Evolutionary conservation across 805 yeast species (phyloP), one percentile per base, ranked within the genome.

Genomic region (Zygosaccharomyces lentus): DNA sequence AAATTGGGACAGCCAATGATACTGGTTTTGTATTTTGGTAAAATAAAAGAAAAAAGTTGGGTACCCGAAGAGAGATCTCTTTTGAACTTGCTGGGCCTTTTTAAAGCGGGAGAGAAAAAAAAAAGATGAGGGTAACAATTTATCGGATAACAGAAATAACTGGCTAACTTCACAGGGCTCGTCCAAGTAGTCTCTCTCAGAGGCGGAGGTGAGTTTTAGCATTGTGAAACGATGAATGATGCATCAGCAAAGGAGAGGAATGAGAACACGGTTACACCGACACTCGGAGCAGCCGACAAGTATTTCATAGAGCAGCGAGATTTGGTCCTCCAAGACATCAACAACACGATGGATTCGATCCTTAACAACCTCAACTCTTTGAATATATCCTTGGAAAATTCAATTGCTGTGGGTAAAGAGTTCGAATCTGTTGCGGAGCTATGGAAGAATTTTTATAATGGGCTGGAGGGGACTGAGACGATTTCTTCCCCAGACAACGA

Each of bases 321-420:
- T 43, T 41, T 59, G 34, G 48, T 58, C 1, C 38, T 63, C 7
- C 66, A 63, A 42, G 67, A 64, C 45, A 61, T 63, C 32, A 57
- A 57, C 35, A 57, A 54, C 29, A 62, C 80, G 9, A 74, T 84
- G 76, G 88, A 82, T 54, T 74, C 82, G 0, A 84, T 84, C 6
- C 68, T 83, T 42, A 72, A 78, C 55, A 81, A 81, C 53, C 63
- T 85, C 47, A 83, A 82, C 53, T 74, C 80, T 16, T 67, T 85
- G 48, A 84, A 84, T 58, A 71, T 87, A 36, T 76, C 89, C 0
- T 65, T 85, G 42, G 84, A 82, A 53, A 80, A 78, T 35, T 76
- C 81, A 2, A 74, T 83, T 12, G 82, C 84, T 17, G 87, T 85
- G 2, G 90, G 93, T 1, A 80, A 80, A 57, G 90, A 83, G 49